A percentile compares a stretch with the other conserved stretches of the same genome.
Conservation (phyloP, 2,329 filamentous ascomycete genomes). For the Cordyceps javanica region DNA sequence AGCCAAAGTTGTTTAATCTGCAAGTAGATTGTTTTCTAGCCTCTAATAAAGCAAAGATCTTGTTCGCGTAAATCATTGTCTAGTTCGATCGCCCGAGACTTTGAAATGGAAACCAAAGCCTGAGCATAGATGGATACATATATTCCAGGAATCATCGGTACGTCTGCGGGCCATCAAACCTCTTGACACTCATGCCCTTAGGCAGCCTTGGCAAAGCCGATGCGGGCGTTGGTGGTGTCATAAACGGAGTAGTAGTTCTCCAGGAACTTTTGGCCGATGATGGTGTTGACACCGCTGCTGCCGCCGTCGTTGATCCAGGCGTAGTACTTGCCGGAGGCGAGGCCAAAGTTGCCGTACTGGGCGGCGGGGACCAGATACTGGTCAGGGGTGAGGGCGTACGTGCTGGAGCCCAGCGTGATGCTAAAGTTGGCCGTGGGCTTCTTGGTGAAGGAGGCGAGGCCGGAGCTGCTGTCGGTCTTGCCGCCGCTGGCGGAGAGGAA, state of each 20-base stretch:
- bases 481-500: slow-evolving; percentile 24
- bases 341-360: slow-evolving; percentile 20
- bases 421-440: slow-evolving; percentile 24
- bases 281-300: slow-evolving; percentile 21
- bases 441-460: slow-evolving; percentile 20
- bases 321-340: slow-evolving; percentile 23
- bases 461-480: slow-evolving; percentile 19
- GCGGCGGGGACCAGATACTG: slow-evolving; percentile 23
- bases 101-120: neutral
- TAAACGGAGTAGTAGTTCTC: slow-evolving; percentile 26
- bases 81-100: neutral
- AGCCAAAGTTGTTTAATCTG: neutral
- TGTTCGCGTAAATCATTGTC: neutral
- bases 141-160: neutral
- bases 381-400: slow-evolving; percentile 22
- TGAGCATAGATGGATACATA: neutral
- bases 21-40: neutral
- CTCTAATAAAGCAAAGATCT: neutral
- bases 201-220: slow-evolving; percentile 19
- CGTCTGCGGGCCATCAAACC: neutral
- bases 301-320: slow-evolving; percentile 24
- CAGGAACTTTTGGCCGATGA: slow-evolving; percentile 26
- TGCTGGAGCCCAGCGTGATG: slow-evolving; percentile 22
- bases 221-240: slow-evolving; percentile 19
- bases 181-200: neutral